Evolutionary conservation across 2,329 filamentous ascomycete genomes (phyloP), one percentile per base, ranked within the genome.

Genomic region (Didymella pinodella): DNA sequence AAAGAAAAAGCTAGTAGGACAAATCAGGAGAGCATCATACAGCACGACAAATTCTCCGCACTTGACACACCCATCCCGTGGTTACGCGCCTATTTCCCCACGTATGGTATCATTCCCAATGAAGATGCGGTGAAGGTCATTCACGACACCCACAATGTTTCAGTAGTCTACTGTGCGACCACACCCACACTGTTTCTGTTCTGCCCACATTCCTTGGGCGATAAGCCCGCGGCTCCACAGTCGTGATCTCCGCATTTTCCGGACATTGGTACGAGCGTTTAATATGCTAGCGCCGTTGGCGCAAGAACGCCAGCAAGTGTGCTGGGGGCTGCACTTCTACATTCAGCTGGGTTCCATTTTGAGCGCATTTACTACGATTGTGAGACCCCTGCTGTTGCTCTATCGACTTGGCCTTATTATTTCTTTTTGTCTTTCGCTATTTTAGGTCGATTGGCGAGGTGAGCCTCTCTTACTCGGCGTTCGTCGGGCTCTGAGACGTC

Each of bases 211-310:
- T 62, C 54, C 50, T 38, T 50, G 46, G 46, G 59, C 63, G 65
- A 69, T 68, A 69, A 70, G 66, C 59, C 54, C 28, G 40, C 54
- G 34, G 47, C 56, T 54, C 51, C 52, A 48, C 58, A 56, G 47
- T 40, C 51, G 32, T 55, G 47, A 59, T 64, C 61, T 62, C 58
- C 59, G 59, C 58, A 65, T 55, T 44, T 50, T 46, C 34, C 50
- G 46, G 48, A 29, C 12, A 26, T 43, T 54, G 26, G 46, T 49
- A 49, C 29, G 8, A 41, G 41, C 54, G 47, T 50, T 26, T 47
- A 49, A 47, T 44, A 44, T 53, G 48, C 38, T 58, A 54, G 56
- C 51, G 57, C 49, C 14, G 26, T 54, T 59, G 56, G 56, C 46
- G 56, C 45, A 54, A 46, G 26, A 48, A 45, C 40, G 36, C 29